Evolutionary conservation across 2,329 filamentous ascomycete species (phyloP).

Genomic region (Teratosphaeria nubilosa): DNA sequence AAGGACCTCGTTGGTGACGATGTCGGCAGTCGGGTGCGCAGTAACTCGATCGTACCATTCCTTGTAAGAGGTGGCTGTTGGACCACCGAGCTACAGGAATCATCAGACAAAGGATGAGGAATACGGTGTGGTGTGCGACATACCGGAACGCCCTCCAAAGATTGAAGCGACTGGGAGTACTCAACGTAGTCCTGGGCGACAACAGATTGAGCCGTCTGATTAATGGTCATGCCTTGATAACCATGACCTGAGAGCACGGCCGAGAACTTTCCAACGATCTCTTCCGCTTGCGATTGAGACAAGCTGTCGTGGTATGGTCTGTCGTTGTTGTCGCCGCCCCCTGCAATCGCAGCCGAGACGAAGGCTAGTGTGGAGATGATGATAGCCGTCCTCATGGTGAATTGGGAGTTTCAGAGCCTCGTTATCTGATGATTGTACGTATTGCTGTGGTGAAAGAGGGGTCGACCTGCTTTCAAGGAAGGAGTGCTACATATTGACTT

Average conservation of each 20-base stretch:
- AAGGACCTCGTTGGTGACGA: conserved; percentile 3
- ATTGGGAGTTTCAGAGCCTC: neutral
- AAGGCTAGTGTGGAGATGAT: neutral
- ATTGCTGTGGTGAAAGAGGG: too few relatives aligned
- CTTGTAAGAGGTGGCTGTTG: conserved; percentile 1
- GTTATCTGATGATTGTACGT: too few relatives aligned
- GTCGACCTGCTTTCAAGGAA: too few relatives aligned
- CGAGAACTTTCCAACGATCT: conserved; percentile 3
- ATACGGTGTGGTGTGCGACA: neutral
- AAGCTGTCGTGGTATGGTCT: neutral
- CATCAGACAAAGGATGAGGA: neutral
- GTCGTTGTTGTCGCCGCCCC: neutral
- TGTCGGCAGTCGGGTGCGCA: neutral
- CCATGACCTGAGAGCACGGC: conserved; percentile 2
- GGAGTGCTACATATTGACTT: too few relatives aligned
- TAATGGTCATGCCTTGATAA: neutral
- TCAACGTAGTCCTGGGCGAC: conserved; percentile 6
- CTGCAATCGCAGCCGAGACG: neutral
- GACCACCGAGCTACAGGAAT: neutral
- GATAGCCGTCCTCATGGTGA: neutral
- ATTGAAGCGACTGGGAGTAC: conserved; percentile 4
- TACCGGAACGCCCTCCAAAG: conserved; percentile 3
- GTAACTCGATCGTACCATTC: conserved; percentile 4
- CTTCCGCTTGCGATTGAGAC: conserved; percentile 1
- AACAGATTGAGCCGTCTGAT: conserved; percentile 1